These are phyloP conservation scores for Achaetomiella virescens DNA, from an alignment of 495 filamentous ascomycete genomes.

Conservation along the genomic window DNA sequence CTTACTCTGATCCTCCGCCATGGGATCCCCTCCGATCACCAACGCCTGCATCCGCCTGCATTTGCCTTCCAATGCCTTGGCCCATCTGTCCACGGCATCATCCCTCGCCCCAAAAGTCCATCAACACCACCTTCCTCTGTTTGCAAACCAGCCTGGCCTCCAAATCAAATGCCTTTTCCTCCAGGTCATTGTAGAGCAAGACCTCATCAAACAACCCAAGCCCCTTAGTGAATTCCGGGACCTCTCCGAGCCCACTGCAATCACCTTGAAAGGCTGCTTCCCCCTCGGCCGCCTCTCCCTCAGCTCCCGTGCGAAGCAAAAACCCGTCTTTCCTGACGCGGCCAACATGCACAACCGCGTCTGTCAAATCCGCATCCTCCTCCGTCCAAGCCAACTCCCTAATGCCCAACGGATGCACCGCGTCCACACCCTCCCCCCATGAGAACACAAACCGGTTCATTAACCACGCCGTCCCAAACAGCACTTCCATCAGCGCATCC, in stretches of 20 bases:
- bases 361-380: constrained; percentile 43
- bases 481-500: constrained; percentile 36
- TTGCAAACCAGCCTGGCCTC: constrained; percentile 16
- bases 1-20: constrained; percentile 27
- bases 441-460: constrained; percentile 46
- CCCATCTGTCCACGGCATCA: constrained; percentile 33
- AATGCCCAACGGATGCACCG: constrained; percentile 36
- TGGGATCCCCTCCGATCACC: constrained; percentile 27
- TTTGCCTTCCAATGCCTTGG: constrained; percentile 22
- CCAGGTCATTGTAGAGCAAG: constrained; percentile 25
- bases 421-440: constrained; percentile 18
- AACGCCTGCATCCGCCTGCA: constrained; percentile 28
- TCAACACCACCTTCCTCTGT: constrained; percentile 40
- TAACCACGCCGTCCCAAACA: constrained; percentile 44
- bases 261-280: constrained; percentile 22
- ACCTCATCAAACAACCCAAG: constrained; percentile 35
- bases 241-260: neutral
- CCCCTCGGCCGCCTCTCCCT: constrained; percentile 18
- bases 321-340: constrained; percentile 47
- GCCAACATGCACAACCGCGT: constrained; percentile 35
- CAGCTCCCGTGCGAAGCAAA: constrained; percentile 37
- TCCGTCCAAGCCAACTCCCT: constrained; percentile 27
- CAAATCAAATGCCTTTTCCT: constrained; percentile 7
- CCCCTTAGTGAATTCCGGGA: constrained; percentile 27
- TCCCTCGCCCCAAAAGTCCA: constrained; percentile 48